Conservation (phyloP, 2,329 filamentous ascomycete species). For the Phialemoniopsis sp. region DNA sequence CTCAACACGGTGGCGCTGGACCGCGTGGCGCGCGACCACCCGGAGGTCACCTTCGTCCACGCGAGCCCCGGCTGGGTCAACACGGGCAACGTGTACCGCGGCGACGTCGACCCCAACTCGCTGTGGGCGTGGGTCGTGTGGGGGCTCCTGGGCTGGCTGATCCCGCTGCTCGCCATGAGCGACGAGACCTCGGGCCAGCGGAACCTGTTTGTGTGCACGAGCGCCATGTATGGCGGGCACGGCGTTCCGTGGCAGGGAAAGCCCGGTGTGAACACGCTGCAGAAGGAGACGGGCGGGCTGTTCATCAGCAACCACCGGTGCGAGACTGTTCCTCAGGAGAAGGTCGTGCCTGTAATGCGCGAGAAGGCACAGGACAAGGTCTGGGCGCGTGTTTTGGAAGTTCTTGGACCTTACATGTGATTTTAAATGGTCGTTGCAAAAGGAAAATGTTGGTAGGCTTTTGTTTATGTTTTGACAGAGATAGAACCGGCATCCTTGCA, state of each 20-base stretch:
- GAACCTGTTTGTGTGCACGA: constrained; percentile 28
- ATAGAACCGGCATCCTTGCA: no score
- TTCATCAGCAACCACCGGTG: constrained; percentile 27
- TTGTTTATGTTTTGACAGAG: no score
- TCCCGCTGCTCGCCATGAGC: constrained; percentile 18
- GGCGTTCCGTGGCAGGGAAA: constrained; percentile 24
- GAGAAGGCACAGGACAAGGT: constrained; percentile 20
- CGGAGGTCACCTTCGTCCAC: constrained; percentile 26
- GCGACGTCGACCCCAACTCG: constrained; percentile 20
- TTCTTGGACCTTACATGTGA: constrained; percentile 13
- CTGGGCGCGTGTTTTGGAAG: constrained; percentile 25
- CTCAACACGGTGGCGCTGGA: constrained; percentile 26
- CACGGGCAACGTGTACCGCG: constrained; percentile 38
- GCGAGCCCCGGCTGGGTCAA: constrained; percentile 33
- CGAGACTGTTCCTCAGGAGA: constrained; percentile 23
- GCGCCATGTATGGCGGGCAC: constrained; percentile 26
- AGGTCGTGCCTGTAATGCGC: constrained; percentile 18
- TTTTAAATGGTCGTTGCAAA: no score
- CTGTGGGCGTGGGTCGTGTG: constrained; percentile 21
- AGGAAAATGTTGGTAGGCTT: no score
- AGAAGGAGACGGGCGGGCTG: constrained; percentile 18
- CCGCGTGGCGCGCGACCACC: constrained; percentile 23
- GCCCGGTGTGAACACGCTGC: constrained; percentile 20
- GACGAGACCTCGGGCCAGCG: constrained; percentile 27
- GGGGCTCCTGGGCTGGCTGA: constrained; percentile 24